Evolutionary conservation across 805 yeast genomes (phyloP).

Genomic region (Yarrowia sp.): DNA sequence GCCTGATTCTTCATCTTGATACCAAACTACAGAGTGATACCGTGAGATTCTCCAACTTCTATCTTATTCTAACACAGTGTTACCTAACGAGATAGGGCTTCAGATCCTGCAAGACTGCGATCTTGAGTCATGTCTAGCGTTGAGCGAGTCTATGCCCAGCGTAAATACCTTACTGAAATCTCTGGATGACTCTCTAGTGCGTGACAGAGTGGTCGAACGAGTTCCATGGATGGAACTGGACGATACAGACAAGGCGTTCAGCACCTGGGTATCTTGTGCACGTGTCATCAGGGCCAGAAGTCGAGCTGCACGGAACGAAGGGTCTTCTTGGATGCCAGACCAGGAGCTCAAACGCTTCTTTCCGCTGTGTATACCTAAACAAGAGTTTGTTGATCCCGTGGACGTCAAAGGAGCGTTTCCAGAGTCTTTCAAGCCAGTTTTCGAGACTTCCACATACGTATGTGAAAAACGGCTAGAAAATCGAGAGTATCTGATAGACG

Average conservation of each 20-base stretch:
- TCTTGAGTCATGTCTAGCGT: background rate
- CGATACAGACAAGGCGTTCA: background rate
- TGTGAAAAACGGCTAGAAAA: too few relatives aligned
- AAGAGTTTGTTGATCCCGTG: background rate
- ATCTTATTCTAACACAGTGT: background rate
- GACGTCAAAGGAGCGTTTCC: background rate
- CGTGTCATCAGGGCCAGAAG: constrained; percentile 7
- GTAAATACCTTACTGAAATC: background rate
- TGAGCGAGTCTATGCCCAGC: background rate
- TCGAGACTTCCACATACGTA: background rate
- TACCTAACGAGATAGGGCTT: background rate
- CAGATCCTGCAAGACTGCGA: constrained; percentile 2
- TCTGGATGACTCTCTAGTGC: background rate
- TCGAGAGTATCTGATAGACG: too few relatives aligned
- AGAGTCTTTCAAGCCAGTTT: background rate
- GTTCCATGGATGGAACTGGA: constrained; percentile 16
- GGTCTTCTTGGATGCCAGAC: background rate
- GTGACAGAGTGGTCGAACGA: background rate
- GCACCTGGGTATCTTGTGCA: background rate
- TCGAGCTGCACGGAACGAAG: background rate
- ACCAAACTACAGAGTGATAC: too few relatives aligned
- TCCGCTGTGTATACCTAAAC: background rate
- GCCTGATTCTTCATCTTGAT: too few relatives aligned
- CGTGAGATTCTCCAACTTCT: too few relatives aligned
- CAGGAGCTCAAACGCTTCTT: background rate